These are phyloP conservation scores for Chlamydomonas incerta DNA, from an alignment of 139 green algal genomes.

Conservation along the genomic window DNA sequence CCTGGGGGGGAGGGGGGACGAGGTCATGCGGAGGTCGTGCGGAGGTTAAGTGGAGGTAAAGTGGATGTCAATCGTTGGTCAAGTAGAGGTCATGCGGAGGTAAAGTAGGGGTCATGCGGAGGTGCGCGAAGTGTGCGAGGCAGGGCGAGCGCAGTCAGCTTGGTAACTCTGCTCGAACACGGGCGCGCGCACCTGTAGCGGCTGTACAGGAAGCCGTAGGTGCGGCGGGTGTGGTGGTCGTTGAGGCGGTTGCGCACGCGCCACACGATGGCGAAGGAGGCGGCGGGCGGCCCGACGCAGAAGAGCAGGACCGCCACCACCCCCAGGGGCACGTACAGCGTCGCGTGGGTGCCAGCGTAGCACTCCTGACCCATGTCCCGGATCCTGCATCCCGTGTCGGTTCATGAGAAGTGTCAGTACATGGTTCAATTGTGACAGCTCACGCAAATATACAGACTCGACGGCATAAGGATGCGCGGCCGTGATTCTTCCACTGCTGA, in stretches of 20 bases:
- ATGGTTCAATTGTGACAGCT: neutral
- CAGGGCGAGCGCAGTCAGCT: too few species aligned
- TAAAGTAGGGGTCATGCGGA: too few species aligned
- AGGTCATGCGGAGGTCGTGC: too few species aligned
- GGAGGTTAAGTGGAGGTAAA: too few species aligned
- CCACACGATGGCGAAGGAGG: slow-evolving; percentile 38
- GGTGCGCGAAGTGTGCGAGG: too few species aligned
- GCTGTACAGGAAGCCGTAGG: neutral
- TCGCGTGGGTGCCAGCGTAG: neutral
- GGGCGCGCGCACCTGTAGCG: neutral
- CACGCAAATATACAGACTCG: neutral
- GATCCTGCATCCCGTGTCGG: too few species aligned
- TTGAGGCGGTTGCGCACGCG: neutral
- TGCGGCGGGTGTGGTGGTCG: neutral
- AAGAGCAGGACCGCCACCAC: slow-evolving; percentile 28
- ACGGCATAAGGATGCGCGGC: neutral
- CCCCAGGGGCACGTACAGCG: slow-evolving; percentile 15
- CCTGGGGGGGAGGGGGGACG: neutral
- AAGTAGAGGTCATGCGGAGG: too few species aligned
- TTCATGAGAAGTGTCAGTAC: too few species aligned
- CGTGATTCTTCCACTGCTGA: too few species aligned
- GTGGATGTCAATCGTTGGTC: too few species aligned
- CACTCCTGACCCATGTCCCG: slow-evolving; percentile 1
- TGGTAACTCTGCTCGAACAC: too few species aligned
- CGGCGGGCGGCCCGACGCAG: slow-evolving; percentile 17